Evolutionary conservation across 345 rosid genomes (phyloP).

Genomic region (Ricinus communis): DNA sequence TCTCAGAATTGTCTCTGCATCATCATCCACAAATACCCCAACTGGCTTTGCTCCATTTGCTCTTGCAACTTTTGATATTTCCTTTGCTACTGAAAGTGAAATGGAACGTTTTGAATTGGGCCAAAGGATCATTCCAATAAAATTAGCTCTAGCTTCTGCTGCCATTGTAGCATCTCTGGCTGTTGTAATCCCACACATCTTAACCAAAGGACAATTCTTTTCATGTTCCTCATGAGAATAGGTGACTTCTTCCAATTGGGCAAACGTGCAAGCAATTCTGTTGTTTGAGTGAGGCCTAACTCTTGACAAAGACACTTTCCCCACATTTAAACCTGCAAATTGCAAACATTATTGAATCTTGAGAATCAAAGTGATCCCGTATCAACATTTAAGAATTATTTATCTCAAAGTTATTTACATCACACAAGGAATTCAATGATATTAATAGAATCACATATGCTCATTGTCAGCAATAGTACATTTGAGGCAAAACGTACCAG

Average conservation of each 20-base stretch:
- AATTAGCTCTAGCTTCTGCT: conserved; percentile 85
- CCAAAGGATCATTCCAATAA: conserved; percentile 88
- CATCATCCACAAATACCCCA: conserved; percentile 90
- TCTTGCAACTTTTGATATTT: conserved; percentile 79
- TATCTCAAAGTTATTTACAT: not conserved
- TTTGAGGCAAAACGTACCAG: conserved; percentile 3
- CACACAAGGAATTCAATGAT: no score
- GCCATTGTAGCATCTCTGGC: conserved; percentile 76
- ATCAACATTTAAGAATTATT: not conserved
- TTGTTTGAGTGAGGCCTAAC: not conserved
- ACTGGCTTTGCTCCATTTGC: conserved; percentile 69
- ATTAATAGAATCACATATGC: not conserved
- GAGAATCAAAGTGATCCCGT: not conserved
- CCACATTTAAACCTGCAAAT: not conserved
- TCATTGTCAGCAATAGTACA: not conserved
- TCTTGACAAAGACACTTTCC: conserved; percentile 2
- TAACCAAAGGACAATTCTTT: conserved; percentile 50
- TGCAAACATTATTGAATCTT: not conserved
- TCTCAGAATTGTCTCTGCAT: conserved; percentile 54
- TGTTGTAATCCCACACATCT: conserved; percentile 89
- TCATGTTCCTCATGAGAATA: conserved; percentile 22
- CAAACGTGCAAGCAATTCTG: not conserved
- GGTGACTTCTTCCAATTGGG: conserved; percentile 24
- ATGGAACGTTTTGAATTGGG: conserved; percentile 81
- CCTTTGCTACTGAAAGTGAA: conserved; percentile 68